Evolutionary conservation across 2,329 filamentous ascomycete species (phyloP).

Genomic region (Metarhizium humberi): DNA sequence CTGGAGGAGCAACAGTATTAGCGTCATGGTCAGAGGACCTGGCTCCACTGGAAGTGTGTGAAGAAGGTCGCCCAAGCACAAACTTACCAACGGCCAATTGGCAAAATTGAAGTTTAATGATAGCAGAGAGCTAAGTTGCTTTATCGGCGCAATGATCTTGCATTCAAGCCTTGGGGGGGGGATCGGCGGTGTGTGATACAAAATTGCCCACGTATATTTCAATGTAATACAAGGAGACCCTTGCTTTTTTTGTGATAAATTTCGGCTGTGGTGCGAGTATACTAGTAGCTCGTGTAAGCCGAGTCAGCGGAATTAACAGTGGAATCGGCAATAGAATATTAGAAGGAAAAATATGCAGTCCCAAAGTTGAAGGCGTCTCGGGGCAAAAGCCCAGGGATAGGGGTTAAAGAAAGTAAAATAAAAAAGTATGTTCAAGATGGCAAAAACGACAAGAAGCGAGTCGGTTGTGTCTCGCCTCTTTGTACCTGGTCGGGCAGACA

Average conservation of each 20-base stretch:
- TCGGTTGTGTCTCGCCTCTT: background rate
- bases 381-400: background rate
- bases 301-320: background rate
- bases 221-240: background rate
- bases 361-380: background rate
- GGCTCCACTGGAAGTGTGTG: background rate
- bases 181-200: background rate
- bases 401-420: background rate
- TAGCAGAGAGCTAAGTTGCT: background rate
- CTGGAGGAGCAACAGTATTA: background rate
- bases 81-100: background rate
- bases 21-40: background rate
- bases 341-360: background rate
- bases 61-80: background rate
- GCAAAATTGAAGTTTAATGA: background rate
- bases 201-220: too few relatives aligned
- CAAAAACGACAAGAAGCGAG: background rate
- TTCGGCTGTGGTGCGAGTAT: background rate
- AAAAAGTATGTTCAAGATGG: background rate
- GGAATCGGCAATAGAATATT: too few relatives aligned
- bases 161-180: background rate
- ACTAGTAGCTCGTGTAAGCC: background rate
- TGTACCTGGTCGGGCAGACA: conserved; percentile 5
- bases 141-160: background rate
- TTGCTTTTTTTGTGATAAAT: background rate